Percentiles rank a stretch among this genome's conserved stretches.
These are phyloP conservation scores for Cyberlindnera nakhonratchasimensis DNA, from an alignment of 805 yeast genomes.

Conservation along the genomic window DNA sequence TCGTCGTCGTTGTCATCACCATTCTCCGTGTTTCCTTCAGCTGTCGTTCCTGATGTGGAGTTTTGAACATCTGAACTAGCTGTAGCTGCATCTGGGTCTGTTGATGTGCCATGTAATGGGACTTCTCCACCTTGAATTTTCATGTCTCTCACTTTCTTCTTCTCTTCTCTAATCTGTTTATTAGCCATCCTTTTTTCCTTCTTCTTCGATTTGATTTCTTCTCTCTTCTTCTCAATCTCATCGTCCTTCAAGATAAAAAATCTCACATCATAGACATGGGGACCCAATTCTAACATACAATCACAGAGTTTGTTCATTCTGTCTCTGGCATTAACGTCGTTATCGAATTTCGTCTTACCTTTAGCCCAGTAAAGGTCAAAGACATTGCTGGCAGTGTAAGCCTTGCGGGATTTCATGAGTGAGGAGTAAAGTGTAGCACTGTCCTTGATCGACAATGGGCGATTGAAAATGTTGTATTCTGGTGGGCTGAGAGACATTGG, in stretches of 20 bases:
- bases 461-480: constrained; percentile 55
- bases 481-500: constrained; percentile 69
- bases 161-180: constrained; percentile 34
- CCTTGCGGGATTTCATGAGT: constrained; percentile 65
- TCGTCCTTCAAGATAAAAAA: constrained; percentile 86
- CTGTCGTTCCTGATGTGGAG: neutral
- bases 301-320: constrained; percentile 88
- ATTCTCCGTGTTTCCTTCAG: neutral
- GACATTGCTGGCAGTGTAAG: constrained; percentile 63
- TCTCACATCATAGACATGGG: constrained; percentile 75
- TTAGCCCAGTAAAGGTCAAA: constrained; percentile 81
- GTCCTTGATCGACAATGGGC: constrained; percentile 68
- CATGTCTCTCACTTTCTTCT: constrained; percentile 22
- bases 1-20: constrained; percentile 15
- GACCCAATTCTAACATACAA: constrained; percentile 68
- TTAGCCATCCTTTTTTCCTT: constrained; percentile 34
- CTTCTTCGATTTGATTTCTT: constrained; percentile 38
- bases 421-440: constrained; percentile 71
- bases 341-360: constrained; percentile 41
- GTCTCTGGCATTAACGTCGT: constrained; percentile 64
- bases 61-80: neutral
- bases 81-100: neutral
- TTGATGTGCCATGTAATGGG: neutral
- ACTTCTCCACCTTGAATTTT: constrained; percentile 2
- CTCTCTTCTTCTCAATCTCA: constrained; percentile 49